Evolutionary conservation across 352 stramenopile species (phyloP).

Genomic region (Thalassiosira sp.): DNA sequence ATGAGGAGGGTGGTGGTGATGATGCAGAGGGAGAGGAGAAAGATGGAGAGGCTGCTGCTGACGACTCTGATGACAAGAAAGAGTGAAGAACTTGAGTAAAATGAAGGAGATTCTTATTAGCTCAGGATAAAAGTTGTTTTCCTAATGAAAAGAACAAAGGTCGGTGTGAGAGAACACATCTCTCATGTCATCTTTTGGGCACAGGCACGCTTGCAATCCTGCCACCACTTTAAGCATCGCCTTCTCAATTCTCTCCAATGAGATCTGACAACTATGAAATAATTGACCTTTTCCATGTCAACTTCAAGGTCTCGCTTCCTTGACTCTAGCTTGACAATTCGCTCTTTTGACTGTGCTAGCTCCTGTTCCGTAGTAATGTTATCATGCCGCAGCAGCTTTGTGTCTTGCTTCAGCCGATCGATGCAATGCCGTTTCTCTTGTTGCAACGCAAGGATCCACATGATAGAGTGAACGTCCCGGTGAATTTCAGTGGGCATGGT

Average conservation of each 20-base stretch:
- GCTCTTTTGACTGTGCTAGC: constrained; percentile 11
- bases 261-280: constrained; percentile 29
- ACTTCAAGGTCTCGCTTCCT: constrained; percentile 24
- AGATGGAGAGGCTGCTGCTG: too few relatives aligned
- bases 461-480: constrained; percentile 37
- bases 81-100: too few relatives aligned
- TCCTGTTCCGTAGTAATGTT: constrained; percentile 11
- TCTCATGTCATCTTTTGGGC: too few relatives aligned
- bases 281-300: constrained; percentile 29
- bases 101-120: too few relatives aligned
- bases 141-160: too few relatives aligned
- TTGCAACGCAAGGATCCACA: constrained; percentile 49
- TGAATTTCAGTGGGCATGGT: constrained; percentile 32
- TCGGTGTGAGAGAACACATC: too few relatives aligned
- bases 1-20: too few relatives aligned
- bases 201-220: constrained; percentile 21
- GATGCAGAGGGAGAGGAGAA: constrained; percentile 3
- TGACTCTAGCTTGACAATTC: constrained; percentile 16
- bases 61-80: too few relatives aligned
- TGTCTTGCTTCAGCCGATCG: constrained; percentile 25
- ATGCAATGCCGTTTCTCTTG: constrained; percentile 33
- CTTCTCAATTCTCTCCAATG: constrained; percentile 17
- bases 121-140: too few relatives aligned
- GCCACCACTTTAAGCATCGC: constrained; percentile 16
- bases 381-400: constrained; percentile 35